phyloP scores from a whole-genome alignment of 2,329 filamentous ascomycete species.

The Xylariaceae sp. region DNA sequence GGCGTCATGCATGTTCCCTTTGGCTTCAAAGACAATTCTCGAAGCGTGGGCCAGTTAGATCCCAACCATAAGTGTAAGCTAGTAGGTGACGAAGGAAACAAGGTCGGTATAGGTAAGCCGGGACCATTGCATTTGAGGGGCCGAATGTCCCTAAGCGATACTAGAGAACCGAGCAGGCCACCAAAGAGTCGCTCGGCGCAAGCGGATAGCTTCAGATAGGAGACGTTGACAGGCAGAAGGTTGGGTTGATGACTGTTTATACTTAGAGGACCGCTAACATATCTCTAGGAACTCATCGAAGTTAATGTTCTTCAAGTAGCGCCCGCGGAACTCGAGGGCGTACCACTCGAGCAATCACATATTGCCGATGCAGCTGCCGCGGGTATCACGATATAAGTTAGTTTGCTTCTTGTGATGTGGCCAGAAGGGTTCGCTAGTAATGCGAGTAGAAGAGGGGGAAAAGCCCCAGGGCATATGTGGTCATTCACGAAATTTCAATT shows the following conservation, averaged over 20 bases:
- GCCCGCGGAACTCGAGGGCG: constrained; percentile 2
- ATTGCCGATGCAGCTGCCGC: background rate
- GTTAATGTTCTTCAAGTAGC: constrained; percentile 3
- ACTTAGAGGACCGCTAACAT: background rate
- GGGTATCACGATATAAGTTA: background rate
- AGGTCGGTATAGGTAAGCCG: constrained; percentile 1
- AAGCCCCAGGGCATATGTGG: constrained; percentile 1
- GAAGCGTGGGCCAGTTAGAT: background rate
- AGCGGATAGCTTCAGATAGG: background rate
- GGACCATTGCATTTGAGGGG: background rate
- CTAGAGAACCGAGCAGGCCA: background rate
- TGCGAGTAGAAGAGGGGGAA: background rate
- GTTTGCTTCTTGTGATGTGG: background rate
- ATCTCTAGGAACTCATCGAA: background rate
- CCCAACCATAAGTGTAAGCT: constrained; percentile 1
- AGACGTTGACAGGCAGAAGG: background rate
- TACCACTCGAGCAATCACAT: background rate
- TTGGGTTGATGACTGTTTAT: too few species aligned
- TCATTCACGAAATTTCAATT: constrained; percentile 5
- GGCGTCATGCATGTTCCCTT: background rate
- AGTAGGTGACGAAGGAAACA: background rate
- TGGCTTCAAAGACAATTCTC: background rate
- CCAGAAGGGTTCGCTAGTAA: background rate
- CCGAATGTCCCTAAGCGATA: constrained; percentile 1
- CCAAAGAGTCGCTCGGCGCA: background rate